These are phyloP conservation scores for Ceratocystiopsis sp. DNA, from an alignment of 2,329 filamentous ascomycete genomes.

Conservation along the genomic window DNA sequence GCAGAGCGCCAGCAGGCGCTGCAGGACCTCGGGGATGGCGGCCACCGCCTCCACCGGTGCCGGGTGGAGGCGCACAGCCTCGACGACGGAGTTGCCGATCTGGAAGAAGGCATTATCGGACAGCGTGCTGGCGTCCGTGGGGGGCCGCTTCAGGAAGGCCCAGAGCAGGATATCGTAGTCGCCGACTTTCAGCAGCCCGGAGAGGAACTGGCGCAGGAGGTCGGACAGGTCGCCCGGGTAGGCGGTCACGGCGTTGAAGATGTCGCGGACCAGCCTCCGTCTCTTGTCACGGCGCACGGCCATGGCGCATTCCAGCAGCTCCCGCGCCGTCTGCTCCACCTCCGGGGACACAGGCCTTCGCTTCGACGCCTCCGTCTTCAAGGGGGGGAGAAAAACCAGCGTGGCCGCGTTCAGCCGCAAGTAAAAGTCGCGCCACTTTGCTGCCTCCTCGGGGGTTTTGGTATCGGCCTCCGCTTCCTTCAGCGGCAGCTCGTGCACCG, in stretches of 20 bases:
- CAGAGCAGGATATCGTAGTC: conserved; percentile 16
- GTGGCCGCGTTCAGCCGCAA: conserved; percentile 2
- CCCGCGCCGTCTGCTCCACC: conserved; percentile 10
- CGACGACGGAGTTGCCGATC: conserved; percentile 17
- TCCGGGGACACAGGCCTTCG: neutral
- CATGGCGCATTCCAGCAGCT: conserved; percentile 16
- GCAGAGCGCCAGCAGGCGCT: conserved; percentile 9
- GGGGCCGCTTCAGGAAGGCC: conserved; percentile 17
- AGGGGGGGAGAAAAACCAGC: conserved; percentile 4
- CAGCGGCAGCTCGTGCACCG: neutral
- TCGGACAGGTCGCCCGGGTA: conserved; percentile 10
- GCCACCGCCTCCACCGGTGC: conserved; percentile 12
- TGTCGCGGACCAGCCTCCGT: conserved; percentile 8
- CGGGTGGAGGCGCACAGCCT: conserved; percentile 15
- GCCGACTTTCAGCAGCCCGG: conserved; percentile 12
- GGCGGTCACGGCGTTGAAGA: conserved; percentile 18
- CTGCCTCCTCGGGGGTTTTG: neutral
- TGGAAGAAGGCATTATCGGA: conserved; percentile 9
- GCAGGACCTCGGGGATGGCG: conserved; percentile 11
- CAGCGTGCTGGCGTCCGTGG: conserved; percentile 7
- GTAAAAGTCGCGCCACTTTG: neutral
- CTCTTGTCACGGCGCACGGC: conserved; percentile 3
- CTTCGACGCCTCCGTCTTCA: neutral
- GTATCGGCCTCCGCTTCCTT: neutral
- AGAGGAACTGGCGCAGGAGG: conserved; percentile 17